Percentiles rank a stretch among this genome's conserved stretches.
Conservation (phyloP, 2,329 filamentous ascomycete genomes). For the Aureobasidium mangrovei region DNA sequence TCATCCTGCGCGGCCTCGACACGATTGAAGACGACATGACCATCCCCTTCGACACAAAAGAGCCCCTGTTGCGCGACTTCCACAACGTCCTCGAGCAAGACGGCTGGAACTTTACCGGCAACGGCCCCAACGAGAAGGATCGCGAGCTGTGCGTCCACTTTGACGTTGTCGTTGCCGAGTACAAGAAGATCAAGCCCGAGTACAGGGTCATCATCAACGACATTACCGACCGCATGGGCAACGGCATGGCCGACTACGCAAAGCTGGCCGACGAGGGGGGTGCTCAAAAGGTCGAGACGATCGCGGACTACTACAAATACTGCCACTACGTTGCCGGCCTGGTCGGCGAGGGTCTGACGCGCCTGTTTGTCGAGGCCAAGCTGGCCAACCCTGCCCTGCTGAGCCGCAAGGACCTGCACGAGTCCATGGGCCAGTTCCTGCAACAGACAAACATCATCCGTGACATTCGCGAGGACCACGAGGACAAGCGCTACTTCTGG, state of each 20-base stretch:
- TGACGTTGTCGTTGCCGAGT: conserved; percentile 74
- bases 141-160: conserved; percentile 87
- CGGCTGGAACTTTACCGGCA: conserved; percentile 84
- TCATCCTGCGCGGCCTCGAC: conserved; percentile 82
- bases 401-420: conserved; percentile 69
- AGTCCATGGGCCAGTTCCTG: conserved; percentile 94
- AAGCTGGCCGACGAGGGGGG: conserved; percentile 57
- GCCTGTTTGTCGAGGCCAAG: conserved; percentile 77
- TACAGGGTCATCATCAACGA: conserved; percentile 86
- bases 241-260: conserved; percentile 96
- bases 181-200: conserved; percentile 74
- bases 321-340: conserved; percentile 98
- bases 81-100: conserved; percentile 68
- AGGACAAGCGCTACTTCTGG: conserved; percentile 86
- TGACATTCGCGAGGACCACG: conserved; percentile 81
- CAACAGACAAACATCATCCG: conserved; percentile 99
- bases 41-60: conserved; percentile 69
- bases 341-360: conserved; percentile 89
- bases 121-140: conserved; percentile 88
- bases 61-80: conserved; percentile 77
- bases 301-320: conserved; percentile 90
- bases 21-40: conserved; percentile 99
- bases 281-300: conserved; percentile 67
- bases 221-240: conserved; percentile 89
- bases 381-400: conserved; percentile 80